phyloP scores from a whole-genome alignment of 257 asterid species.

The Penstemon barbatus region DNA sequence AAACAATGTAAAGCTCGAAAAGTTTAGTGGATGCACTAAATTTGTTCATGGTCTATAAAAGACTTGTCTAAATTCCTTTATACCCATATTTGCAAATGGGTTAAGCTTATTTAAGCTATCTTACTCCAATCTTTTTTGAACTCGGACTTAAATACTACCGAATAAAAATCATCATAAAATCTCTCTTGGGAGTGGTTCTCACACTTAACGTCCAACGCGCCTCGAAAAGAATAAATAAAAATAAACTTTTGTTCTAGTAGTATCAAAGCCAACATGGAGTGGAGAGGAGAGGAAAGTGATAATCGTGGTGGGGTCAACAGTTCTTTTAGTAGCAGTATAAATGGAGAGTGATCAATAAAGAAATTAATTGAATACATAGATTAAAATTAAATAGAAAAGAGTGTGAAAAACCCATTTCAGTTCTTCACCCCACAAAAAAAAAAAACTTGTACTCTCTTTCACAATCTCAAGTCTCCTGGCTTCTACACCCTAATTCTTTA shows the following conservation, averaged over 20 bases:
- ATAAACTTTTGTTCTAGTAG: constrained; percentile 1
- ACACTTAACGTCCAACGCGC: too few relatives aligned
- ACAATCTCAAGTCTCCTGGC: constrained; percentile 13
- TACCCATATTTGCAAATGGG: too few relatives aligned
- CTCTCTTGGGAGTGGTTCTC: too few relatives aligned
- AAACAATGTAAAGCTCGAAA: too few relatives aligned
- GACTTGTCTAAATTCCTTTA: too few relatives aligned
- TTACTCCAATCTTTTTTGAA: too few relatives aligned
- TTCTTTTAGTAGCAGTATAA: constrained; percentile 30
- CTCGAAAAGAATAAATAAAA: background rate
- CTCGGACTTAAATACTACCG: too few relatives aligned
- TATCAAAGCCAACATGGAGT: constrained; percentile 39
- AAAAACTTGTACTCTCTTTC: constrained; percentile 24
- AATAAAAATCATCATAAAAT: too few relatives aligned
- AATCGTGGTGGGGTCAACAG: constrained; percentile 44
- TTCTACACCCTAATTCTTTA: background rate
- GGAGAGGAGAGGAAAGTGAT: constrained; percentile 32
- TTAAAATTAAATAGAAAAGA: background rate
- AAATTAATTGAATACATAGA: background rate
- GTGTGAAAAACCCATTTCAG: constrained; percentile 27
- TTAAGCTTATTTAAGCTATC: too few relatives aligned
- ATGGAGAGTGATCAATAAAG: constrained; percentile 24
- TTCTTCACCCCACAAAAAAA: constrained; percentile 23
- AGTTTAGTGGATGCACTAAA: too few relatives aligned
- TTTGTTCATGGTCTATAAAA: too few relatives aligned